Conservation (phyloP, 2,329 filamentous ascomycete genomes). For the Cercospora janseana region DNA sequence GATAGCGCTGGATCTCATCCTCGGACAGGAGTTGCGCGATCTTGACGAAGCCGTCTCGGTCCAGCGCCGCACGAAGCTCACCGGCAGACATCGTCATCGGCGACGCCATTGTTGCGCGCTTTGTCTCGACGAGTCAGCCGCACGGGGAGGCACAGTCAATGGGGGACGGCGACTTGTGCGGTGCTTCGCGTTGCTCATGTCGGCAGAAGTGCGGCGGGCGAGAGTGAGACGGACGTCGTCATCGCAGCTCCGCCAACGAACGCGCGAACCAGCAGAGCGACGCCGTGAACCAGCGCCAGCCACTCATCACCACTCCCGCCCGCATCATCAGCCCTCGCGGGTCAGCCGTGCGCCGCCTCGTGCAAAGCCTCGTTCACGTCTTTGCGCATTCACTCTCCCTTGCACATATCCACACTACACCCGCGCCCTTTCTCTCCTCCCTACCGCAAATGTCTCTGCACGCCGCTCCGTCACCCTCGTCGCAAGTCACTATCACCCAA, state of each 20-base stretch:
- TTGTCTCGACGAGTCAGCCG: slow-evolving; percentile 11
- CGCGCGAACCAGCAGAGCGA: too few species aligned
- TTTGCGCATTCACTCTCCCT: too few species aligned
- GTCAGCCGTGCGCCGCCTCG: neutral
- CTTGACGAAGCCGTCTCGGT: slow-evolving; percentile 72
- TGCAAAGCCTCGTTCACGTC: slow-evolving; percentile 6
- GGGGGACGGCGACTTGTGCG: neutral
- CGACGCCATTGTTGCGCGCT: slow-evolving; percentile 19
- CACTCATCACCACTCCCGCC: neutral
- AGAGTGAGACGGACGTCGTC: neutral
- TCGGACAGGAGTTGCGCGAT: slow-evolving; percentile 63
- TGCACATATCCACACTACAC: slow-evolving; percentile 1
- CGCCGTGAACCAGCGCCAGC: neutral
- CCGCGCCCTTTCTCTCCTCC: neutral
- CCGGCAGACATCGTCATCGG: slow-evolving; percentile 4
- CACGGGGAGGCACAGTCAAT: slow-evolving; percentile 1
- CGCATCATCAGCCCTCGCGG: slow-evolving; percentile 2
- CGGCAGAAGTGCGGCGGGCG: neutral
- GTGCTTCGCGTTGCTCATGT: neutral
- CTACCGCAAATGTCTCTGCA: slow-evolving; percentile 31
- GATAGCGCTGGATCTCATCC: slow-evolving; percentile 58
- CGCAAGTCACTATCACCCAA: slow-evolving; percentile 19
- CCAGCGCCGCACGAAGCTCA: slow-evolving; percentile 55
- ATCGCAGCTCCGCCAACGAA: neutral
- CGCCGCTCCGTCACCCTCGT: slow-evolving; percentile 16